A percentile compares a stretch with the other conserved stretches of the same genome.
Evolutionary conservation across 2,329 filamentous ascomycete species (phyloP).

Genomic region (Thelonectria rubi): DNA sequence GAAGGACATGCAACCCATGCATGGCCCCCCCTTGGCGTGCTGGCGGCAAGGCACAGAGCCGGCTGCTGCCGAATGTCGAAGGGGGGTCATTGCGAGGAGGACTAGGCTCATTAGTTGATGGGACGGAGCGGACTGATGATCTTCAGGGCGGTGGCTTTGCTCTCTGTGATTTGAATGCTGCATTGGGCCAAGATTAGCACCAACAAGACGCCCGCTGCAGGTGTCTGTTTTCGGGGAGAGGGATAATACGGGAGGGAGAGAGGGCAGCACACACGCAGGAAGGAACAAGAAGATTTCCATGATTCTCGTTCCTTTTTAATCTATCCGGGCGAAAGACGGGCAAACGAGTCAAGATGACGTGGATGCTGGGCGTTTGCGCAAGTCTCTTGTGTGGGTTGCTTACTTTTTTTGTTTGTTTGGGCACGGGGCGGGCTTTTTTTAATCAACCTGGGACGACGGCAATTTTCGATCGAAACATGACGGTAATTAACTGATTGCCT

Average conservation of each 20-base stretch:
- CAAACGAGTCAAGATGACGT: slow-evolving; percentile 22
- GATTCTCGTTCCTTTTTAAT: neutral
- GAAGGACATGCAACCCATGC: slow-evolving; percentile 13
- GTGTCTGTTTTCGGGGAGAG: too few species aligned
- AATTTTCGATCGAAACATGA: slow-evolving; percentile 3
- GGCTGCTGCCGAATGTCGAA: slow-evolving; percentile 15
- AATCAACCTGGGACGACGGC: slow-evolving; percentile 22
- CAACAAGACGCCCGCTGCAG: neutral
- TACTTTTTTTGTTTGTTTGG: slow-evolving; percentile 4
- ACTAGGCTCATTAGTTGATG: neutral
- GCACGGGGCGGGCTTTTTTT: neutral
- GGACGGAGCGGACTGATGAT: slow-evolving; percentile 11
- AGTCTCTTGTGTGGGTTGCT: neutral
- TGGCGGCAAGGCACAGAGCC: slow-evolving; percentile 17
- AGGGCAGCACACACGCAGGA: too few species aligned
- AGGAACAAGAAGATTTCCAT: too few species aligned
- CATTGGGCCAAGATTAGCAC: neutral
- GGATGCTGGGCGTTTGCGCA: slow-evolving; percentile 21
- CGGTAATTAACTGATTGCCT: neutral
- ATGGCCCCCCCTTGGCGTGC: neutral
- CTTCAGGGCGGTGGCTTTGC: slow-evolving; percentile 20
- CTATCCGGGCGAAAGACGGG: slow-evolving; percentile 12
- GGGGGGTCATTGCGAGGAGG: neutral
- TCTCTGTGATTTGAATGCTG: neutral
- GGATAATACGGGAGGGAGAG: too few species aligned